Base-by-base conservation (phyloP, 192 early-diverging fungal genomes). In the Backusella macrospora region DNA sequence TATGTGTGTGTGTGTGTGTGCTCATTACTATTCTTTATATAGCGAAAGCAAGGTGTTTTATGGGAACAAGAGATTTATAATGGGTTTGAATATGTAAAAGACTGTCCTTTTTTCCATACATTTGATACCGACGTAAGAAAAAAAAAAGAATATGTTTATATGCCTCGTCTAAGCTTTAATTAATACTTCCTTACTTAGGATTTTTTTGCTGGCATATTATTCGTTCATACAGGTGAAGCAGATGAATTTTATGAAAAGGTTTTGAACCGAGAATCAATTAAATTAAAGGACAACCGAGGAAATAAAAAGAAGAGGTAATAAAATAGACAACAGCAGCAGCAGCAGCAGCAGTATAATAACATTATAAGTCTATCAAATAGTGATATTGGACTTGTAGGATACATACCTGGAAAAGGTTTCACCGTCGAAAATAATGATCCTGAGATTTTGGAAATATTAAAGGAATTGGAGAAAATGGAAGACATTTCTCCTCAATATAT, bases 51-150 rank as follows among this genome's bases (percentile, higher is more conserved):
- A 49, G 83, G 86, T 15, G 83, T 92, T 29, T 75, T 92, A 42
- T 94, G 92, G 92, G 92, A 94, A 77, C 92, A 94, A 76, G 92
- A 94, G 80, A 70, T 94, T 4, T 92, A 91, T 75, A 81, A 89
- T 65, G 86, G 85, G 48, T 92, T 94, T 83, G 86, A 90, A 45
- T 90, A 90, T 72, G 74, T 68, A 12, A 82, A 89, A 72, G 89
- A 91, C 26, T 66, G 81, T 29, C 84, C 88, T 7, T 92, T 86
- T 72, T 94, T 94, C 68, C 90, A 89, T 68, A 91, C 90, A 14
- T 89, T 94, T 79, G 81, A 86, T 29, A 86, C 88, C 16, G 91
- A 92, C 73, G 87, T 88, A 82, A 81, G 85, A 37, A 10, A 34
- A 34, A 34, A 34, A 34, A 34, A 34, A 34, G 29, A 34, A 34